These are phyloP conservation scores for Tubosaeta sp. DNA, from an alignment of 768 basidiomycete species.

Conservation along the genomic window DNA sequence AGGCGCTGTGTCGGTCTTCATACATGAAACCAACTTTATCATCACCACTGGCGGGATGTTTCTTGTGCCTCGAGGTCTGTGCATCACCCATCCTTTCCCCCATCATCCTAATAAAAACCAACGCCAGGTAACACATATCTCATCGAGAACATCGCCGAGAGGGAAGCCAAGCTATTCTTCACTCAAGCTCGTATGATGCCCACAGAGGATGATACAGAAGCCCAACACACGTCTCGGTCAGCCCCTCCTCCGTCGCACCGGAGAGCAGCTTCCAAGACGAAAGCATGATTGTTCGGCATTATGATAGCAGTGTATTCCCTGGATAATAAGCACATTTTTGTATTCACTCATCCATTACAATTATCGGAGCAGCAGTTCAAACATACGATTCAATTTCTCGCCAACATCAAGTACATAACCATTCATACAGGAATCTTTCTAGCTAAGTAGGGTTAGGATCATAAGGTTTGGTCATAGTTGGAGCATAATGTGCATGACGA, in stretches of 20 bases:
- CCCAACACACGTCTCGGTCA: conserved; percentile 26
- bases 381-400: neutral
- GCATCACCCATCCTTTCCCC: neutral
- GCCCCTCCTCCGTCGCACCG: conserved; percentile 28
- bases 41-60: conserved; percentile 83
- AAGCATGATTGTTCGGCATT: conserved; percentile 5
- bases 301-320: neutral
- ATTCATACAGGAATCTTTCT: conserved; percentile 12
- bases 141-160: conserved; percentile 81
- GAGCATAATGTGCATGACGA: conserved; percentile 23
- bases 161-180: conserved; percentile 84
- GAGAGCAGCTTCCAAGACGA: conserved; percentile 23
- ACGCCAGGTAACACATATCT: conserved; percentile 79
- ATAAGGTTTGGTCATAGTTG: conserved; percentile 12
- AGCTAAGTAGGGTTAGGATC: conserved; percentile 9
- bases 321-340: neutral
- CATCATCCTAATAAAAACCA: neutral
- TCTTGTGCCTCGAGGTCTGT: conserved; percentile 81
- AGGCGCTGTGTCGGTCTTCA: conserved; percentile 82
- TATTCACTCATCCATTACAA: neutral
- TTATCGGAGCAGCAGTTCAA: neutral
- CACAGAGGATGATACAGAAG: conserved; percentile 23
- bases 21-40: conserved; percentile 75
- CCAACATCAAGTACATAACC: conserved; percentile 13
- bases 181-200: conserved; percentile 71